Evolutionary conservation across 257 asterid species (phyloP), one percentile per base, ranked within the genome.

Genomic region (Ophiorrhiza pumila): DNA sequence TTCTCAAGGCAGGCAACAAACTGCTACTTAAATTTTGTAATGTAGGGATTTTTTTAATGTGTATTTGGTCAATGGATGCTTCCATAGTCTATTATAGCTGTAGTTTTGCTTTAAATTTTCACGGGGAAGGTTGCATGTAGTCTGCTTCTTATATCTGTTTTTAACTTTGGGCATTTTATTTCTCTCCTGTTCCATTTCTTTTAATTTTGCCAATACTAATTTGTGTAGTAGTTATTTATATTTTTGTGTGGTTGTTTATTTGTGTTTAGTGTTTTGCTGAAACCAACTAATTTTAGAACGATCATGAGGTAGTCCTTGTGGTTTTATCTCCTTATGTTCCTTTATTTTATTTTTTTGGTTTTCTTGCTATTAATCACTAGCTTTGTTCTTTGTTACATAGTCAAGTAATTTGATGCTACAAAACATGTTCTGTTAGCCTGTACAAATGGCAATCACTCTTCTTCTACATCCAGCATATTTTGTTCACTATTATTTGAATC

Each of bases 1-100:
- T 92, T 90, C 93, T 79, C 91, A 73, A 87, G 94, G 85, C 96
- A 85, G 96, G 91, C 95, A 86, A 88, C 90, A 87, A 67, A 78
- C 81, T 90, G 89, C 82, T 83, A 82, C 77, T 79, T 83, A 80
- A 79, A 81, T 84, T 63, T 66, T 82, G 77, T 84, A 74, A 71
- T 74, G 75, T 79, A 80, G 85, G 82, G 83, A 72, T 80, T 83
- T 79, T 35, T 81, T 75, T 72, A 72, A 29, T 56, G 75, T 79
- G 81, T 73, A 79, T 45, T 61, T 79, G 69, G 72, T 79, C 74
- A 63, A 47, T 55, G 32, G 37, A 23, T 71, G 66, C 43, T 72
- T 37, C 27, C 25, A 23, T 52, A 41, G 72, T 74, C 68, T 55
- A 74, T 46, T 72, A 41, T 65, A 68, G 65, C 46, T 1, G 52